Evolutionary conservation across 2,329 filamentous ascomycete genomes (phyloP).

Genomic region (Cytospora piceae): DNA sequence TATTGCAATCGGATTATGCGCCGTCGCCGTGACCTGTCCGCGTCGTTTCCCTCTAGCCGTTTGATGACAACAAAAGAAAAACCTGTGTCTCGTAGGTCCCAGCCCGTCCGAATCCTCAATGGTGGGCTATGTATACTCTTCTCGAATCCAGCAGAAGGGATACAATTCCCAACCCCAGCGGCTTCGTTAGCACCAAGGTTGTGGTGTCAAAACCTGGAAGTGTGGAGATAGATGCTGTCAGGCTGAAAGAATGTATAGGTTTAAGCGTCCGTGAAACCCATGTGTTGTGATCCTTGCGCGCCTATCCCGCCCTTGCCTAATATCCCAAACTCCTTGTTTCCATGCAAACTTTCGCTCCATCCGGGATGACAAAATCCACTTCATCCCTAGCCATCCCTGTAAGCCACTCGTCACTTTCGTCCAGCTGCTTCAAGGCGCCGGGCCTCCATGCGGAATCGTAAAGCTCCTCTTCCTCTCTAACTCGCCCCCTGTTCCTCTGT

Average conservation of each 20-base stretch:
- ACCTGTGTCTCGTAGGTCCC: conserved; percentile 17
- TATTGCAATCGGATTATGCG: not conserved
- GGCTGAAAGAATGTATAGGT: not conserved
- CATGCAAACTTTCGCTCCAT: not conserved
- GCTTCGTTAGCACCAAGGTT: not conserved
- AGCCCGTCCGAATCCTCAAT: conserved; percentile 3
- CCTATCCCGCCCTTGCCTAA: not conserved
- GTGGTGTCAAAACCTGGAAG: conserved; percentile 4
- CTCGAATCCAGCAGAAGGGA: conserved; percentile 28
- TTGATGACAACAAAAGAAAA: conserved; percentile 13
- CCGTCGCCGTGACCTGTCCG: conserved; percentile 6
- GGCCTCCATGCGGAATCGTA: conserved; percentile 32
- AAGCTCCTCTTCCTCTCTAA: conserved; percentile 47
- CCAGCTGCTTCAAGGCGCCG: conserved; percentile 12
- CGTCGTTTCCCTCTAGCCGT: conserved; percentile 8
- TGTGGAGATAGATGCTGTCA: not conserved
- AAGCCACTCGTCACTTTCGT: conserved; percentile 8
- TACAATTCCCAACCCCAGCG: not conserved
- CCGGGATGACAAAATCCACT: not conserved
- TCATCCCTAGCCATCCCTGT: not conserved
- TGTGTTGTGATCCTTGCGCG: not conserved
- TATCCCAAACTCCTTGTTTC: not conserved
- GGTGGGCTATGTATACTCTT: not conserved
- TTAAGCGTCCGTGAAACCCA: not conserved
- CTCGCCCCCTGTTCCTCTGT: conserved; percentile 34